Conservation (phyloP, 1,139 yeast genomes). For the Saccharomyces pastorianus region DNA sequence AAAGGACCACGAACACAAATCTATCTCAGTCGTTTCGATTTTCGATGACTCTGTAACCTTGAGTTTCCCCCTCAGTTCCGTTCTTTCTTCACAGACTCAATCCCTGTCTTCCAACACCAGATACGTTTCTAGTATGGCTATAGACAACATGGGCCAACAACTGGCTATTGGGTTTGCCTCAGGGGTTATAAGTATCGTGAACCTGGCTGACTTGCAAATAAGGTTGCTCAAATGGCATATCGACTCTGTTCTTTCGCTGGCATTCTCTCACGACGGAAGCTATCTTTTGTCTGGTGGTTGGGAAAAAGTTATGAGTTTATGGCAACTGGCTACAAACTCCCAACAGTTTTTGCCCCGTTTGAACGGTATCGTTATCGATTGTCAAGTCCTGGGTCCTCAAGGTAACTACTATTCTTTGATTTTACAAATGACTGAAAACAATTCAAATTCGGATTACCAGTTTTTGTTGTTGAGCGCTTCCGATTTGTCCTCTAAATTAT, state of each 20-base stretch:
- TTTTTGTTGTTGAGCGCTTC: slow-evolving; percentile 64
- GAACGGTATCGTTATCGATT: slow-evolving; percentile 62
- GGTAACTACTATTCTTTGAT: slow-evolving; percentile 61
- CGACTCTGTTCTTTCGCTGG: slow-evolving; percentile 63
- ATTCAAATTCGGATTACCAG: slow-evolving; percentile 45
- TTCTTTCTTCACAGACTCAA: slow-evolving; percentile 6
- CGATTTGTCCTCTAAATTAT: slow-evolving; percentile 72
- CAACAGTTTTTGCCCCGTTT: slow-evolving; percentile 90
- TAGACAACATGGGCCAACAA: slow-evolving; percentile 40
- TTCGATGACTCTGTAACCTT: slow-evolving; percentile 23
- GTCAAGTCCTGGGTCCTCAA: slow-evolving; percentile 37
- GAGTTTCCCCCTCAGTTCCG: slow-evolving; percentile 10
- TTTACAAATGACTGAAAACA: slow-evolving; percentile 35
- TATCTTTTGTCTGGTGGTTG: slow-evolving; percentile 90
- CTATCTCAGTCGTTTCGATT: slow-evolving; percentile 22
- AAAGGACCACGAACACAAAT: slow-evolving; percentile 31
- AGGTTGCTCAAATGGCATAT: slow-evolving; percentile 88
- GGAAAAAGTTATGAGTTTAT: slow-evolving; percentile 86
- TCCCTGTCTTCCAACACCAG: slow-evolving; percentile 26
- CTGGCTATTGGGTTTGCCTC: slow-evolving; percentile 74
- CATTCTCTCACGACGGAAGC: slow-evolving; percentile 60
- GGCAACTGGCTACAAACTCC: slow-evolving; percentile 81
- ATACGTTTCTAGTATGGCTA: slow-evolving; percentile 26
- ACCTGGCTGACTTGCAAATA: slow-evolving; percentile 43
- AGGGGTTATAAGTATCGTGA: slow-evolving; percentile 74